Evolutionary conservation across 306 rosid species (phyloP).

Genomic region (Potentilla sterilis): DNA sequence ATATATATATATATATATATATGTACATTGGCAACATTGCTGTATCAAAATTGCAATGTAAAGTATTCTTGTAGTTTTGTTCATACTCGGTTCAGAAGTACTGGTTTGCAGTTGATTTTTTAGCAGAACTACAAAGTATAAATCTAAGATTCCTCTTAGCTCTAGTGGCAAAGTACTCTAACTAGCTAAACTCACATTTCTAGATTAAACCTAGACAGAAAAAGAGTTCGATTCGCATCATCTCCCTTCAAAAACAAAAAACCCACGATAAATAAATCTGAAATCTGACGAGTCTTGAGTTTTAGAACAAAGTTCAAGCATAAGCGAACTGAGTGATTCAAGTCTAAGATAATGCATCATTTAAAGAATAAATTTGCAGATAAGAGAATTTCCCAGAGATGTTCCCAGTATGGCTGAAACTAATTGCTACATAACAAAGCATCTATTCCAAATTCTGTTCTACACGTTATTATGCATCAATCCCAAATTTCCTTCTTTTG

Average conservation of each 20-base stretch:
- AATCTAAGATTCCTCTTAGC: background rate
- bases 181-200: background rate
- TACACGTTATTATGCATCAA: constrained; percentile 4
- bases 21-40: no score
- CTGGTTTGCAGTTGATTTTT: background rate
- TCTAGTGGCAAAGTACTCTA: background rate
- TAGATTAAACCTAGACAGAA: background rate
- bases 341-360: background rate
- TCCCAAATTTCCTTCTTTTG: constrained; percentile 3
- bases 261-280: background rate
- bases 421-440: background rate
- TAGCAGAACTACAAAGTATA: background rate
- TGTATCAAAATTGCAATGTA: background rate
- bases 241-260: background rate
- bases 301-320: background rate
- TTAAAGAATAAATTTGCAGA: background rate
- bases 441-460: constrained; percentile 12
- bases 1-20: no score
- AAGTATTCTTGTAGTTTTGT: constrained; percentile 5
- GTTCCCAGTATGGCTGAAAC: constrained; percentile 14
- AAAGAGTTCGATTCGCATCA: background rate
- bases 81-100: background rate
- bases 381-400: constrained; percentile 16
- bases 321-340: background rate
- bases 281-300: background rate